Conservation (phyloP, 2,329 filamentous ascomycete species). For the Cercospora sojina region DNA sequence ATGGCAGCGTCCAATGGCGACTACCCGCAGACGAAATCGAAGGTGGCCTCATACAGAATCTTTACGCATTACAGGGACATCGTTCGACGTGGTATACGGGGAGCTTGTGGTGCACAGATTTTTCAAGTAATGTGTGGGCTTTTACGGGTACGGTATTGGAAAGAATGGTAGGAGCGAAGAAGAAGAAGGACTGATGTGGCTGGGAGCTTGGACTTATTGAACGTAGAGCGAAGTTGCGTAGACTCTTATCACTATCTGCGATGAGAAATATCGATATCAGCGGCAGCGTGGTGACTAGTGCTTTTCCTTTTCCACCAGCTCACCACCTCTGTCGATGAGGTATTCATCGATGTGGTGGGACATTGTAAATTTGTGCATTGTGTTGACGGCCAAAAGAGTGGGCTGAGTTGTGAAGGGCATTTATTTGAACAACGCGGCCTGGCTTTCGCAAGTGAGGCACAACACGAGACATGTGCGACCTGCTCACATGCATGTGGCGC, state of each 20-base stretch:
- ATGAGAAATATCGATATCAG: neutral
- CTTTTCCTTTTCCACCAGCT: neutral
- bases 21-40: conserved; percentile 6
- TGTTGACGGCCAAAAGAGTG: neutral
- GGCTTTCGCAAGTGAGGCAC: neutral
- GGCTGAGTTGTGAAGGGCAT: neutral
- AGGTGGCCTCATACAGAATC: conserved; percentile 11
- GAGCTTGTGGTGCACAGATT: conserved; percentile 14
- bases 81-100: conserved; percentile 18
- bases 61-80: conserved; percentile 16
- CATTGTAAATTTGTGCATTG: too few relatives aligned
- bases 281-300: neutral
- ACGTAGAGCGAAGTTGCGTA: neutral
- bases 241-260: neutral
- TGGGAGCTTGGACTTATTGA: neutral
- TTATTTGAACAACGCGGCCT: neutral
- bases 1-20: conserved; percentile 1
- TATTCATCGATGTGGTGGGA: too few relatives aligned
- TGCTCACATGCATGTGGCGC: neutral
- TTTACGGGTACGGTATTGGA: conserved; percentile 17
- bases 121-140: conserved; percentile 13
- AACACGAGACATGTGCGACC: neutral
- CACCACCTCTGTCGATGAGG: too few relatives aligned
- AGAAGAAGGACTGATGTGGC: neutral
- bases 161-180: conserved; percentile 8